Percentiles rank a stretch among this genome's conserved stretches.
These are phyloP conservation scores for Neurospora tetraspora DNA, from an alignment of 495 filamentous ascomycete species.

Conservation along the genomic window DNA sequence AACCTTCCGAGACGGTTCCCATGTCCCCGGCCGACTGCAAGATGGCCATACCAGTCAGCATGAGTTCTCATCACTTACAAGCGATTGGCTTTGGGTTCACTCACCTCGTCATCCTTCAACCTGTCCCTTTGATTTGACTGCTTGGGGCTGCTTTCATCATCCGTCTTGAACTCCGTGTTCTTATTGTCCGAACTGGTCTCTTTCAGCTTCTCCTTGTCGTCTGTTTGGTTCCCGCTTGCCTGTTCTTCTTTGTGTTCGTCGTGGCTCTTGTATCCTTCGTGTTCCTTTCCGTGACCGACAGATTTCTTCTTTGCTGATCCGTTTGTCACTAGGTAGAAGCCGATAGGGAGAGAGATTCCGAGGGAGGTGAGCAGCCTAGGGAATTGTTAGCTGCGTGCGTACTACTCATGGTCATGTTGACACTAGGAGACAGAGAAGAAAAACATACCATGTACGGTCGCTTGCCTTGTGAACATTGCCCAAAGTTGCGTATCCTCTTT, in stretches of 20 bases:
- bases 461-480: conserved; percentile 1
- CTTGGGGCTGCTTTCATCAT: neutral
- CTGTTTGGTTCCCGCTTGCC: conserved; percentile 23
- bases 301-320: neutral
- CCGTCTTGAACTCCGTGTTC: neutral
- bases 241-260: neutral
- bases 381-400: neutral
- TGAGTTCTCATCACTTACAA: neutral
- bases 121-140: neutral
- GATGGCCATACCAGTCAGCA: neutral
- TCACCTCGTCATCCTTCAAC: neutral
- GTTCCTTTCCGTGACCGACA: neutral
- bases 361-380: conserved; percentile 11
- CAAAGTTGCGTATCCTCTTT: conserved; percentile 8
- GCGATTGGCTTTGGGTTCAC: neutral
- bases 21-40: neutral
- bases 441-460: conserved; percentile 14
- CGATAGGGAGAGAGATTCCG: conserved; percentile 8
- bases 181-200: neutral
- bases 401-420: neutral
- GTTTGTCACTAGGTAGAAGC: conserved; percentile 1
- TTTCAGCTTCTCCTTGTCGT: neutral
- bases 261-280: neutral
- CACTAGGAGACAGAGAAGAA: neutral
- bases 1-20: neutral